These are phyloP conservation scores for Marsdenia floribunda DNA, from an alignment of 257 asterid genomes.

Conservation along the genomic window DNA sequence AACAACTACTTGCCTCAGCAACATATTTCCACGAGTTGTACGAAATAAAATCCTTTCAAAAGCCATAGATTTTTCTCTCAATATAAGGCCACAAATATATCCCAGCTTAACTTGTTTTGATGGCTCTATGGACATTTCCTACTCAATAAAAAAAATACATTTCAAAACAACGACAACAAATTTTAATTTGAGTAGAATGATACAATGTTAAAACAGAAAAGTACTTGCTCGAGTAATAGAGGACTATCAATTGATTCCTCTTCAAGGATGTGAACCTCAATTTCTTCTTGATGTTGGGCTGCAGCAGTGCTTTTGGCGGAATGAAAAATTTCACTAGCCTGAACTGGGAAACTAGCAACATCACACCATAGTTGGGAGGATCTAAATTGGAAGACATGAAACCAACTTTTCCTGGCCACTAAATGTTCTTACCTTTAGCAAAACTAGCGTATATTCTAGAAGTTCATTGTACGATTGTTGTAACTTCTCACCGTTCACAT, in stretches of 20 bases:
- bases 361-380: neutral
- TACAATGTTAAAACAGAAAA: conserved; percentile 12
- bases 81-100: conserved; percentile 56
- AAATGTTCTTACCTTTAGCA: conserved; percentile 44
- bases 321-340: conserved; percentile 63
- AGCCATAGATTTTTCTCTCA: conserved; percentile 48
- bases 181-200: neutral
- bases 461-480: conserved; percentile 55
- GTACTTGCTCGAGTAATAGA: conserved; percentile 55
- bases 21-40: conserved; percentile 67
- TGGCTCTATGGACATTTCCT: conserved; percentile 50
- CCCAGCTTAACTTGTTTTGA: conserved; percentile 56
- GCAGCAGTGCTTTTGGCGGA: conserved; percentile 49
- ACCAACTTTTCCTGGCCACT: neutral
- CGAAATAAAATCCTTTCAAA: conserved; percentile 65
- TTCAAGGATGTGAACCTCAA: conserved; percentile 30
- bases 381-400: neutral
- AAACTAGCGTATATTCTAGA: conserved; percentile 53
- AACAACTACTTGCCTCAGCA: conserved; percentile 43
- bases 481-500: conserved; percentile 47
- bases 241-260: conserved; percentile 61
- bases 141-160: conserved; percentile 12
- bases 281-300: conserved; percentile 45
- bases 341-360: conserved; percentile 14
- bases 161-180: neutral